These are phyloP conservation scores for Arthrobotrys sphaeroides DNA, from an alignment of 2,329 filamentous ascomycete species.

Conservation along the genomic window DNA sequence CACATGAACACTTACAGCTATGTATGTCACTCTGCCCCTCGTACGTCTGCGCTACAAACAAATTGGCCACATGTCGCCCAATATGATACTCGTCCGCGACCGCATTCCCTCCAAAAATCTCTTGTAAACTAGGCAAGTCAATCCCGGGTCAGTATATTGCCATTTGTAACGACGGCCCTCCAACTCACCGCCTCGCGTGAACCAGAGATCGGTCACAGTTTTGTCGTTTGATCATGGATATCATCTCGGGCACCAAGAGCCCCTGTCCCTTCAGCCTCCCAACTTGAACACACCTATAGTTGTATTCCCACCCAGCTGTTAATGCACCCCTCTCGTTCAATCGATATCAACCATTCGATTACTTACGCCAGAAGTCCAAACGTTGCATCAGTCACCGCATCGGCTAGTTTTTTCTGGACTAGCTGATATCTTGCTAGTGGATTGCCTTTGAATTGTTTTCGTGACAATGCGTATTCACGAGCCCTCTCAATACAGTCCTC, in stretches of 20 bases:
- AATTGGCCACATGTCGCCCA: slow-evolving; percentile 90
- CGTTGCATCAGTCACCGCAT: slow-evolving; percentile 88
- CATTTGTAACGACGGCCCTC: neutral
- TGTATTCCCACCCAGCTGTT: neutral
- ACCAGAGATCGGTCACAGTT: slow-evolving; percentile 91
- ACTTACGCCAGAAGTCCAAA: slow-evolving; percentile 80
- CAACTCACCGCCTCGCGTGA: slow-evolving; percentile 72
- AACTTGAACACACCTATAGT: slow-evolving; percentile 74
- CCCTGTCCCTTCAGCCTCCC: slow-evolving; percentile 92
- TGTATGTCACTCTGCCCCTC: slow-evolving; percentile 99
- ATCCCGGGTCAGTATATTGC: neutral
- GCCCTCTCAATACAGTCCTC: slow-evolving; percentile 88
- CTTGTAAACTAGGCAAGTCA: slow-evolving; percentile 72
- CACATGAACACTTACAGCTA: slow-evolving; percentile 68
- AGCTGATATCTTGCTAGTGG: slow-evolving; percentile 95
- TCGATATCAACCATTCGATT: neutral
- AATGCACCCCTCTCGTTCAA: neutral
- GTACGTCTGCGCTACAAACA: slow-evolving; percentile 98
- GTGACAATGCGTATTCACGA: slow-evolving; percentile 85
- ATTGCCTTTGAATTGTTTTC: slow-evolving; percentile 96
- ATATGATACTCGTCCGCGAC: slow-evolving; percentile 97
- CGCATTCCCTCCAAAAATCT: slow-evolving; percentile 98
- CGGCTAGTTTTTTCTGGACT: slow-evolving; percentile 95
- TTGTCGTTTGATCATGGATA: slow-evolving; percentile 94
- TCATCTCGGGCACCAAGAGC: slow-evolving; percentile 91